Conservation (phyloP, 306 rosid genomes). For the Leucaena leucocephala region DNA sequence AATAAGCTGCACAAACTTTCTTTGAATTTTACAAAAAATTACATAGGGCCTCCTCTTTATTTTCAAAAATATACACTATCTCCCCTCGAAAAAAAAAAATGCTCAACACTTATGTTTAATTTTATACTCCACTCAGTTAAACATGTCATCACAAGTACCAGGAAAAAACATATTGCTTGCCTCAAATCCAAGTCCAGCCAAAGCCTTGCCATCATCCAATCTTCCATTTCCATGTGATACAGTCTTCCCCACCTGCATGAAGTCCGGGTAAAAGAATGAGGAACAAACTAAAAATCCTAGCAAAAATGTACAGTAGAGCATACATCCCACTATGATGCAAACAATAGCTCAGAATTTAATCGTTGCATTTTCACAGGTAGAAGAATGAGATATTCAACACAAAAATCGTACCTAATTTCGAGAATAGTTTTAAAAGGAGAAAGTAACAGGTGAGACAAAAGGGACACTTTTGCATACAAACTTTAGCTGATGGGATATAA, state of each 20-base stretch:
- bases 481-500: neutral
- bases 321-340: neutral
- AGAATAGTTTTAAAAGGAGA: too few species aligned
- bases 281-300: neutral
- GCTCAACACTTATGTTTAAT: too few species aligned
- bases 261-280: constrained; percentile 29
- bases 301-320: neutral
- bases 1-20: too few species aligned
- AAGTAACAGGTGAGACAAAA: too few species aligned
- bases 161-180: constrained; percentile 24
- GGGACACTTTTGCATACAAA: neutral
- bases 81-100: too few species aligned
- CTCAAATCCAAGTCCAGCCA: constrained; percentile 61
- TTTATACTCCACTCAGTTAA: too few species aligned
- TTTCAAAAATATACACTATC: too few species aligned
- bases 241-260: constrained; percentile 58
- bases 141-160: neutral
- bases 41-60: too few species aligned
- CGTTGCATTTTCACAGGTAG: neutral
- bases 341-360: neutral
- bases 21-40: too few species aligned
- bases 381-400: constrained; percentile 21
- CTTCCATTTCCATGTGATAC: constrained; percentile 50
- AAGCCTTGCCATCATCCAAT: constrained; percentile 58
- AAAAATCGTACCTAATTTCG: neutral